These are phyloP conservation scores for Oenanthe sinensis DNA, from an alignment of 129 eudicot genomes.

Conservation along the genomic window DNA sequence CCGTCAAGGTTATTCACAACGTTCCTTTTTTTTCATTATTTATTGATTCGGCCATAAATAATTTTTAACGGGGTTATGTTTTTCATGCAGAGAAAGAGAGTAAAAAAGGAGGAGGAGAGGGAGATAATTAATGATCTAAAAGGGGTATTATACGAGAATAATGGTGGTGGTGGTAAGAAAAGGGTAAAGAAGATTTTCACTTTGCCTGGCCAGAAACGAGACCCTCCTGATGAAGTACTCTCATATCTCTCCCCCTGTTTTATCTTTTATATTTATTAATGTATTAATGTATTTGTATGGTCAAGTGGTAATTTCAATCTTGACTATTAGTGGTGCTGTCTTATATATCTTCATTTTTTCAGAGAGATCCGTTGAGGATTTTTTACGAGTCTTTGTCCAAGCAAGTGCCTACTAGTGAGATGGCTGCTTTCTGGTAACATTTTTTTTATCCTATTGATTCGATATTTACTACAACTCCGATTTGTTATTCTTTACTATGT, in stretches of 20 bases:
- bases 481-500: neutral
- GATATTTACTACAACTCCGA: neutral
- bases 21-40: no score
- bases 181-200: slow-evolving; percentile 58
- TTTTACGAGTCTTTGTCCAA: slow-evolving; percentile 65
- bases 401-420: slow-evolving; percentile 70
- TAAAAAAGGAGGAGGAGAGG: slow-evolving; percentile 24
- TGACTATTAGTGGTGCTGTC: neutral
- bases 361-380: slow-evolving; percentile 95
- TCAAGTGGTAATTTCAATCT: neutral
- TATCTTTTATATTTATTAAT: neutral
- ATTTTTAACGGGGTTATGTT: no score
- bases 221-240: slow-evolving; percentile 75
- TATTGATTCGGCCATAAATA: no score
- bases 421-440: slow-evolving; percentile 84
- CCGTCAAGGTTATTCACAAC: neutral
- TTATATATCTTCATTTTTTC: slow-evolving; percentile 7
- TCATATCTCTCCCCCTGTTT: neutral
- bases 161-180: slow-evolving; percentile 20
- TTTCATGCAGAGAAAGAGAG: neutral
- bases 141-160: slow-evolving; percentile 16
- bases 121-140: slow-evolving; percentile 21
- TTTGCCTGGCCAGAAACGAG: slow-evolving; percentile 93
- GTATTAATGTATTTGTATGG: neutral
- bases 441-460: neutral